Evolutionary conservation across 31 red algal genomes (phyloP).

Genomic region (Bonnemaisonia californica): DNA sequence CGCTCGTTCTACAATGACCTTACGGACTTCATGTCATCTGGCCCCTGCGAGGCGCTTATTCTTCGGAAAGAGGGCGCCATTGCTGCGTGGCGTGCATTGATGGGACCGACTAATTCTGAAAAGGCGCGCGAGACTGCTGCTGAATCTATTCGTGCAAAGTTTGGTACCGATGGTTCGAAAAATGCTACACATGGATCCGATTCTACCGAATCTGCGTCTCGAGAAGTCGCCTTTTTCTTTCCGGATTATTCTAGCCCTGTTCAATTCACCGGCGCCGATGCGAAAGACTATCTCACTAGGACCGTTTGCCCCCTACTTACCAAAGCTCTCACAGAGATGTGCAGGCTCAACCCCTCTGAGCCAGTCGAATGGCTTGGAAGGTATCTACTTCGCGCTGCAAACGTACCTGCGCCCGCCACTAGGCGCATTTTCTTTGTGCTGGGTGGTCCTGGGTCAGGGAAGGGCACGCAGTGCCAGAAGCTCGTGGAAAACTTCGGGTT

Average conservation of each 20-base stretch:
- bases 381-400: constrained; percentile 44
- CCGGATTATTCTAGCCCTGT: constrained; percentile 29
- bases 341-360: constrained; percentile 71
- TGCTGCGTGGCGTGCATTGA: constrained; percentile 48
- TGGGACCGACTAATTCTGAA: constrained; percentile 70
- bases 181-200: constrained; percentile 80
- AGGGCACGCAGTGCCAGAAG: constrained; percentile 90
- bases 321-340: constrained; percentile 80
- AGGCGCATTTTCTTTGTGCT: constrained; percentile 89
- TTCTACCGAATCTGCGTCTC: constrained; percentile 32
- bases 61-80: constrained; percentile 68
- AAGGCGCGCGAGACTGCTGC: constrained; percentile 66
- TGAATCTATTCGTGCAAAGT: constrained; percentile 72
- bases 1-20: constrained; percentile 65
- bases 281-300: constrained; percentile 85
- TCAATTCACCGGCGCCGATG: constrained; percentile 55
- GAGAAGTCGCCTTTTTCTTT: constrained; percentile 74
- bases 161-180: constrained; percentile 61
- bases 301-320: constrained; percentile 76
- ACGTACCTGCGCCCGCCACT: not conserved
- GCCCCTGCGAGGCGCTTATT: constrained; percentile 59
- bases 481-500: constrained; percentile 76
- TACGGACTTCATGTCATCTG: constrained; percentile 66
- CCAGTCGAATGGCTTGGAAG: constrained; percentile 83
- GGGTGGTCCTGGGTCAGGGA: constrained; percentile 92